Conservation (phyloP, 2,329 filamentous ascomycete genomes). For the Sarocladium kiliense region DNA sequence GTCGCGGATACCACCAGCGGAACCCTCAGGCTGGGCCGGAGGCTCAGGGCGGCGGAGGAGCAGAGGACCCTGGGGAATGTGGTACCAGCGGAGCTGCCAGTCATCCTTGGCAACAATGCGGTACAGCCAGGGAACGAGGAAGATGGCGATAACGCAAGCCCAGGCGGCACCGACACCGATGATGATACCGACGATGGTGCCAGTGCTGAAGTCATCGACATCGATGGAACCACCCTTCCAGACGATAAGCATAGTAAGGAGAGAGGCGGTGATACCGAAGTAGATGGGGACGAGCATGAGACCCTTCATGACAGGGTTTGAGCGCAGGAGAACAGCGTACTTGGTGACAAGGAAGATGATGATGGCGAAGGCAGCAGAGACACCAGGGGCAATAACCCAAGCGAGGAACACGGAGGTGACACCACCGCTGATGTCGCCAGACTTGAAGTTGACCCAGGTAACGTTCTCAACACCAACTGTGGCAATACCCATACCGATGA, state of each 20-base stretch:
- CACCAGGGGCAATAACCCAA: conserved; percentile 30
- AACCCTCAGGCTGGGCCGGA: conserved; percentile 36
- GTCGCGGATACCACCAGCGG: conserved; percentile 39
- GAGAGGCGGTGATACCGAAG: conserved; percentile 30
- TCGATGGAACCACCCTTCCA: conserved; percentile 30
- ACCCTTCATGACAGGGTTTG: conserved; percentile 25
- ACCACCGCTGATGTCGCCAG: conserved; percentile 10
- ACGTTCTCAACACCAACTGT: conserved; percentile 29
- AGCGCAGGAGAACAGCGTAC: conserved; percentile 21
- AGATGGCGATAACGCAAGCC: conserved; percentile 41
- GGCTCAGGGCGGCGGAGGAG: conserved; percentile 39
- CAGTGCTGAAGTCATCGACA: conserved; percentile 32
- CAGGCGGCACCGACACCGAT: conserved; percentile 48
- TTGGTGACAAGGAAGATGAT: conserved; percentile 30
- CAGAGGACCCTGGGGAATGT: conserved; percentile 48
- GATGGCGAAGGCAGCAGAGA: conserved; percentile 27
- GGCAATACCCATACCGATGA: conserved; percentile 30
- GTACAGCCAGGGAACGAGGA: conserved; percentile 56
- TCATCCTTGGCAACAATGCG: conserved; percentile 55
- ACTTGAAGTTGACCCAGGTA: conserved; percentile 24
- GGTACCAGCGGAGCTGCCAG: conserved; percentile 51
- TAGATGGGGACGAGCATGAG: conserved; percentile 31
- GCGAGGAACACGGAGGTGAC: conserved; percentile 26
- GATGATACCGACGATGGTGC: conserved; percentile 48
- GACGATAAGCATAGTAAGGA: conserved; percentile 46